Percentiles rank a stretch among this genome's conserved stretches.
Conservation (phyloP, 1,284 basidiomycete species). For the Ustilago hordei region DNA sequence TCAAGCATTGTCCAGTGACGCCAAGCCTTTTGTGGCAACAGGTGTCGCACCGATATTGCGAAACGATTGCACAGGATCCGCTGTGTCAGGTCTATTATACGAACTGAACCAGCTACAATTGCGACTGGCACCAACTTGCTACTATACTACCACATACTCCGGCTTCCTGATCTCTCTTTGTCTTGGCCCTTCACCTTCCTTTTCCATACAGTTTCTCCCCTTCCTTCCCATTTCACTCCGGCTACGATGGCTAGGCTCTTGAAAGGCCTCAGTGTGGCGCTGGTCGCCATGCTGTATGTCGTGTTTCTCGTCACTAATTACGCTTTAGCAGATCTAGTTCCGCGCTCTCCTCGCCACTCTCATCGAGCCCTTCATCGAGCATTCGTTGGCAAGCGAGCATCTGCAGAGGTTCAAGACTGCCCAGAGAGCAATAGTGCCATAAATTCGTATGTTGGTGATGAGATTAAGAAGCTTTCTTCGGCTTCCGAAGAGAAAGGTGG, state of each 20-base stretch:
- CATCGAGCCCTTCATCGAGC: slow-evolving; percentile 8
- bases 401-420: not conserved
- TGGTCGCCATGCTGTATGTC: slow-evolving; percentile 29
- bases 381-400: slow-evolving; percentile 11
- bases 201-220: not conserved
- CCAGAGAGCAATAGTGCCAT: not conserved
- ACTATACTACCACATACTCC: not conserved
- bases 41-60: too few relatives aligned
- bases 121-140: not conserved
- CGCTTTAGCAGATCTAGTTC: slow-evolving; percentile 11
- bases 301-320: not conserved
- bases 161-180: not conserved
- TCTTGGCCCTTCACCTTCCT: not conserved
- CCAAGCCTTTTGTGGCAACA: too few relatives aligned
- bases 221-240: not conserved
- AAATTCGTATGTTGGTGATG: slow-evolving; percentile 5
- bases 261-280: slow-evolving; percentile 25
- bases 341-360: not conserved
- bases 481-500: slow-evolving; percentile 22
- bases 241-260: slow-evolving; percentile 12
- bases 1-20: too few relatives aligned
- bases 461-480: slow-evolving; percentile 20
- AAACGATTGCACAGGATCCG: too few relatives aligned
- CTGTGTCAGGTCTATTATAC: too few relatives aligned
- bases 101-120: too few relatives aligned